Conservation (phyloP, 139 green algal species). For the Chlorella vulgaris region DNA sequence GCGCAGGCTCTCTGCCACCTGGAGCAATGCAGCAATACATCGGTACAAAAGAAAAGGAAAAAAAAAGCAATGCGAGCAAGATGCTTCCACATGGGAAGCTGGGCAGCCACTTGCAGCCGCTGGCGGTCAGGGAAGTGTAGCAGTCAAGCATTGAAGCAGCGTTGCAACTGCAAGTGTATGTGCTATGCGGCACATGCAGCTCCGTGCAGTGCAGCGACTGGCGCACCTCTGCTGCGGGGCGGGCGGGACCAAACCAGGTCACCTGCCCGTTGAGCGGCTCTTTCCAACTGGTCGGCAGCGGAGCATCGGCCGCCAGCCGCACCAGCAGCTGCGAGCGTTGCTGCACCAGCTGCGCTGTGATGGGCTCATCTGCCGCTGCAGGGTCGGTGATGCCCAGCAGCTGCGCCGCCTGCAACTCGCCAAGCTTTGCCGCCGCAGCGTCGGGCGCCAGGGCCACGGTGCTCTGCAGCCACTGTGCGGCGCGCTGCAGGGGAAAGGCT, state of each 20-base stretch:
- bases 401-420: conserved; percentile 42
- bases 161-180: background rate
- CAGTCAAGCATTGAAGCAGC: too few relatives aligned
- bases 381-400: conserved; percentile 8
- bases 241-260: conserved; percentile 35
- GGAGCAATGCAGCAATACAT: background rate
- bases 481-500: conserved; percentile 27
- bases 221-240: conserved; percentile 45
- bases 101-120: too few relatives aligned
- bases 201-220: background rate
- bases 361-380: background rate
- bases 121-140: too few relatives aligned
- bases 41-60: background rate
- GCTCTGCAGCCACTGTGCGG: conserved; percentile 29
- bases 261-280: conserved; percentile 66
- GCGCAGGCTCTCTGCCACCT: conserved; percentile 72
- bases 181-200: background rate
- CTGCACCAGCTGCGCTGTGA: background rate
- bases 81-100: too few relatives aligned
- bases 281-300: conserved; percentile 22
- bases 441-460: background rate
- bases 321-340: background rate
- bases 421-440: background rate
- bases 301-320: conserved; percentile 34
- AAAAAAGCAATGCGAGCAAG: too few relatives aligned